Evolutionary conservation across 441 rosid genomes (phyloP), one percentile per base, ranked within the genome.

Genomic region (Adansonia madagascariensis): DNA sequence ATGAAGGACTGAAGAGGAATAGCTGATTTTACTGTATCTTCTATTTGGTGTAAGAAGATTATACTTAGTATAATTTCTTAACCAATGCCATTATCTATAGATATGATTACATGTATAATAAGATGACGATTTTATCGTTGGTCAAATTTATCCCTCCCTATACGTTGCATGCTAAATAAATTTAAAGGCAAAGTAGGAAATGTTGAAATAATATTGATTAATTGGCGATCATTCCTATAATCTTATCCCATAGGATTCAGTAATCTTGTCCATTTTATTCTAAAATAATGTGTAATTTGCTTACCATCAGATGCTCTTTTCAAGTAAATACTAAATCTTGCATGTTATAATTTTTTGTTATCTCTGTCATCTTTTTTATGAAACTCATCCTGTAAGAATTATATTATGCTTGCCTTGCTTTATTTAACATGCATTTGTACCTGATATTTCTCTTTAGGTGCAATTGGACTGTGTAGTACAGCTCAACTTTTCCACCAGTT

Each of bases 341-440:
- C 22, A 47, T 49, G 59, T 15, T 69, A 22, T 49, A 31, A 8
- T 69, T 69, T 69, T 49, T 6, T 22, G 35, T 27, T 65, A 17
- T 22, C 12, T 68, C 11, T 47, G 3, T 47, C 10, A 49, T 70
- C 60, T 7, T 70, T 70, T 24, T 31, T 27, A 27, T 71, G 27
- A 52, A 55, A 31, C 15, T n/a, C 24, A 31, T n/a, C 62, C 46
- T 31, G n/a, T 71, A 31, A 71, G 61, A 71, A 52, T 11, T 27
- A 52, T 24, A 10, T 47, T 49, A 24, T 24, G 14, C 41, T 50
- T 27, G 44, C 6, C 3, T 69, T 49, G 59, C 56, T 68, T 63
- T 65, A 17, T 6, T 65, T 49, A 49, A 69, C 73, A 12, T 69
- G 73, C 57, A 24, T 69, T 49, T 69, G 43, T 49, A 49, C 18